Base-by-base conservation (phyloP, 129 eudicot species). In the Silybum marianum region DNA sequence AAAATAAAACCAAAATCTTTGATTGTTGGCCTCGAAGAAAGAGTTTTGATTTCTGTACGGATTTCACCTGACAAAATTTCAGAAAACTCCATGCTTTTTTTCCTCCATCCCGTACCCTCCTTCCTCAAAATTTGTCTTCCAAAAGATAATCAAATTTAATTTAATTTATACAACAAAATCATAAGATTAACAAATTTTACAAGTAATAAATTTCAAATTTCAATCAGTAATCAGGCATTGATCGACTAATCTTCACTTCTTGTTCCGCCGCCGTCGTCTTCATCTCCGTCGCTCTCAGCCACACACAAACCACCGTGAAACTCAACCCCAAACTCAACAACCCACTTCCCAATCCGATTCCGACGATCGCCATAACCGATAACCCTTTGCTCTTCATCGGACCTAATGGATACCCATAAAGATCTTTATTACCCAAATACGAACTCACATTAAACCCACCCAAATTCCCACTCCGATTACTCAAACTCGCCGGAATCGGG, bases 341-440 rank as follows among this genome's bases (percentile, higher is more conserved):
- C 84, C 97, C 97, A 65, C 97, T 93, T 28, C 92, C 98, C 40
- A 93, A 80, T 46, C 98, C 98, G 78, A 93, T 90, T 84, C 89
- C 89, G 0, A 93, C 98, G 28, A 93, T 93, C 42, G 88, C 84
- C 78, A 89, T 3, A 3, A 93, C 80, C 30, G 96, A 89, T 19
- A 93, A 72, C 86, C 96, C 93, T 69, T 79, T 89, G 34, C 75
- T 84, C 70, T 83, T 93, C 88, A 80, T 73, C 32, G 87, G 87
- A 4, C 82, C 67, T 63, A 91, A 78, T 3, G 98, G 98, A 80
- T 86, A 89, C 80, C 96, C 94, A 19, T 86, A 91, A 28, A 93
- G 87, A 30, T 78, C 93, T 66, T 86, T 89, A 58, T 93, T 90
- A 25, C 93, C 93, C 18, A 7, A 81, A 51, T 39, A 93, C 62